These are phyloP conservation scores for Macrophomina pseudophaseolina DNA, from an alignment of 2,329 filamentous ascomycete species.

Conservation along the genomic window DNA sequence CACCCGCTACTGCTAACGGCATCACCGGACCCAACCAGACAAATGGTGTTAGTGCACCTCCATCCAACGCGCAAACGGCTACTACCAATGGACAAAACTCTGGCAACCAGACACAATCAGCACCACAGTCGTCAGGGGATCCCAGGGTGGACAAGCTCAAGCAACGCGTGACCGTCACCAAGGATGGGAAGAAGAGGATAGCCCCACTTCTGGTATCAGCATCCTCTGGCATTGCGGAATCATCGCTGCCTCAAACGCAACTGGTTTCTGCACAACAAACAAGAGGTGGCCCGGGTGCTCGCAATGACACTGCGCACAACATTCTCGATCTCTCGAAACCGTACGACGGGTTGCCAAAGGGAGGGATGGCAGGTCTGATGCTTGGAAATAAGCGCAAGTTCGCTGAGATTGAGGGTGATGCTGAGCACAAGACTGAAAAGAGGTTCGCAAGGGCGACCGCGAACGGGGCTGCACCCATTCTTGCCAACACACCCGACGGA, in stretches of 20 bases:
- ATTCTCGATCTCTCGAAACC: conserved; percentile 91
- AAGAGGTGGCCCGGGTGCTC: conserved; percentile 57
- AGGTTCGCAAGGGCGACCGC: conserved; percentile 63
- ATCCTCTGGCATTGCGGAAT: conserved; percentile 83
- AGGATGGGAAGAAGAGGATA: conserved; percentile 96
- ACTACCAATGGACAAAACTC: conserved; percentile 56
- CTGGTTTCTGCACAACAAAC: conserved; percentile 76
- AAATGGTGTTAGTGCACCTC: conserved; percentile 48
- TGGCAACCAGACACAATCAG: conserved; percentile 38
- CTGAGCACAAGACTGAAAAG: conserved; percentile 68
- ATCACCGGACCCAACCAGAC: conserved; percentile 45
- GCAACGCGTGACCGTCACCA: conserved; percentile 90
- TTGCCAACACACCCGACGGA: conserved; percentile 78
- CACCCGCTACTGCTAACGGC: conserved; percentile 60
- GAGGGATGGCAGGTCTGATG: conserved; percentile 82
- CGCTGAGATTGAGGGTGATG: conserved; percentile 73
- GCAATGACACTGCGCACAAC: conserved; percentile 77
- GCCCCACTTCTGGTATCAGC: conserved; percentile 86
- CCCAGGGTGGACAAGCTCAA: conserved; percentile 75
- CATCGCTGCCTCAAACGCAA: conserved; percentile 86
- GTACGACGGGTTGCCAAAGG: conserved; percentile 89
- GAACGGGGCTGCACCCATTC: conserved; percentile 73
- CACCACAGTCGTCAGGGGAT: conserved; percentile 49
- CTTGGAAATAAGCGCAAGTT: conserved; percentile 93
- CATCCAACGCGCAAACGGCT: conserved; percentile 31